Evolutionary conservation across 331 rosid genomes (phyloP).

Genomic region (Ulmus americana): DNA sequence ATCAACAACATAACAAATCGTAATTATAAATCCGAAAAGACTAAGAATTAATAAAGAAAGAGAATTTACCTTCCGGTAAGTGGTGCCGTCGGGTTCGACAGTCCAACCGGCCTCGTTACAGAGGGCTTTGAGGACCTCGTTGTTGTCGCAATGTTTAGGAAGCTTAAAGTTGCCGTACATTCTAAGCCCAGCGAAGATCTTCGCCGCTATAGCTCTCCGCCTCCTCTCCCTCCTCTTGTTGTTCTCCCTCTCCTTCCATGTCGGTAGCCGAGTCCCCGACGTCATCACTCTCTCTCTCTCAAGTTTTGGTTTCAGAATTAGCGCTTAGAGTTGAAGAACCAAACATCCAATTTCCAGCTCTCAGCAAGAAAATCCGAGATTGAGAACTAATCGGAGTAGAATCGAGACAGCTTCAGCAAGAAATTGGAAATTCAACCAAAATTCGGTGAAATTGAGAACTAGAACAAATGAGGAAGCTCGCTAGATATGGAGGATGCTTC

Average conservation of each 20-base stretch:
- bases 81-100: slow-evolving; percentile 81
- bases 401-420: not conserved
- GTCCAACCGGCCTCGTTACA: slow-evolving; percentile 83
- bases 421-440: not conserved
- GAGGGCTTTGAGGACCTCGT: slow-evolving; percentile 87
- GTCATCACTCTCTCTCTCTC: slow-evolving; percentile 40
- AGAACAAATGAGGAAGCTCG: not conserved
- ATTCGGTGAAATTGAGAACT: too few relatives aligned
- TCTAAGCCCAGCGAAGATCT: slow-evolving; percentile 74
- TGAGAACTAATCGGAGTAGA: not conserved
- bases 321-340: not conserved
- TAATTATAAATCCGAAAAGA: not conserved
- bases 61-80: slow-evolving; percentile 65
- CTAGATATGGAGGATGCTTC: not conserved
- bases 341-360: not conserved
- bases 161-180: slow-evolving; percentile 79
- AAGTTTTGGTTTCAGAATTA: not conserved
- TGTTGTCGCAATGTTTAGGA: slow-evolving; percentile 88
- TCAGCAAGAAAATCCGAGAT: not conserved
- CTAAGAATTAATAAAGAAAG: not conserved
- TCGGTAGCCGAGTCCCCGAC: slow-evolving; percentile 63
- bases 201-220: slow-evolving; percentile 75
- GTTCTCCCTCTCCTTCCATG: slow-evolving; percentile 93
- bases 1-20: not conserved
- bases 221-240: slow-evolving; percentile 77